These are phyloP conservation scores for Lasiodiplodia sp. DNA, from an alignment of 2,329 filamentous ascomycete species.

Conservation along the genomic window DNA sequence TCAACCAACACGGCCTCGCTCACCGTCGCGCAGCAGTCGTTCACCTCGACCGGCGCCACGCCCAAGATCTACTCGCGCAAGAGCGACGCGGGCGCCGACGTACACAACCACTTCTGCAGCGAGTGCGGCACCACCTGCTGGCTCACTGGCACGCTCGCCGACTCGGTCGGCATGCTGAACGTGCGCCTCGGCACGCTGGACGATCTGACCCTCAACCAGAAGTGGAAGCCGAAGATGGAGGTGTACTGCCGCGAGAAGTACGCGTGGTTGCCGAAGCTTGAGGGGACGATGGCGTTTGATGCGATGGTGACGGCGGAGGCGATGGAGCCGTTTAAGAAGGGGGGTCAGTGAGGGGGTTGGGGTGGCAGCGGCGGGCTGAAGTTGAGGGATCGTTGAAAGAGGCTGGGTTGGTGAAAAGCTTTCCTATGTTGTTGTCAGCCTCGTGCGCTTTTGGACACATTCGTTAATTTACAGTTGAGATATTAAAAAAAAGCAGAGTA, in stretches of 20 bases:
- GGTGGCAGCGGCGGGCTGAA: too few species aligned
- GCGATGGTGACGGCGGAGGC: not conserved
- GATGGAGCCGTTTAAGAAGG: too few species aligned
- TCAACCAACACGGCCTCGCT: not conserved
- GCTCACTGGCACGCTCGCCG: not conserved
- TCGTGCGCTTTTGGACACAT: too few species aligned
- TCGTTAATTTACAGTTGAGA: too few species aligned
- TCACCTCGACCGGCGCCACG: not conserved
- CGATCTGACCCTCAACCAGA: not conserved
- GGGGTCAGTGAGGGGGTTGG: too few species aligned
- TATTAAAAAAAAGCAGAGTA: too few species aligned
- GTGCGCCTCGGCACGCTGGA: not conserved
- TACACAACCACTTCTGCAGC: not conserved
- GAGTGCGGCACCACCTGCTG: not conserved
- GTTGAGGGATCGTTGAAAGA: too few species aligned
- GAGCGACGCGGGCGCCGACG: too few species aligned
- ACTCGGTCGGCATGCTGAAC: not conserved
- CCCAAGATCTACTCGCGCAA: not conserved
- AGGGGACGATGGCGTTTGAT: not conserved
- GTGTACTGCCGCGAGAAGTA: not conserved
- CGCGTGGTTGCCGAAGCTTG: not conserved
- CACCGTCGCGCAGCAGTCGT: not conserved
- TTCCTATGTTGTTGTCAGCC: too few species aligned
- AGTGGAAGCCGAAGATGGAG: not conserved
- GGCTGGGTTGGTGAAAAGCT: too few species aligned